phyloP scores from a whole-genome alignment of 805 yeast species.

The Pichia nanzhaoensis region DNA sequence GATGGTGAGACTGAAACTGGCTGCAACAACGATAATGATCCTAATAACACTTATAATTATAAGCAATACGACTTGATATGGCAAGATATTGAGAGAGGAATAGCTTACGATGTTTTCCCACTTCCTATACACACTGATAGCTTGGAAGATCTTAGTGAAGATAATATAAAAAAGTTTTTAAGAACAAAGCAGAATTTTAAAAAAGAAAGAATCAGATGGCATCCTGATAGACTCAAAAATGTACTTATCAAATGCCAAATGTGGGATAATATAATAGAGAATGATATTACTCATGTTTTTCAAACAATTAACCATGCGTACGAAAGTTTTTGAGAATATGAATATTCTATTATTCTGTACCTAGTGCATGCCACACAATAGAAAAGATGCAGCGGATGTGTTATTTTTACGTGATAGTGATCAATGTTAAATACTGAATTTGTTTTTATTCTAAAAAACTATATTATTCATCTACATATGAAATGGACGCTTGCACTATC shows the following conservation, averaged over 20 bases:
- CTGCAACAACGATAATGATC: too few species aligned
- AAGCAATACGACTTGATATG: constrained; percentile 25
- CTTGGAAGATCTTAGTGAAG: constrained; percentile 13
- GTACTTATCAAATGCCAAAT: constrained; percentile 12
- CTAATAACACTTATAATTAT: constrained; percentile 19
- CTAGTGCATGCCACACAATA: too few species aligned
- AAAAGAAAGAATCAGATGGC: constrained; percentile 58
- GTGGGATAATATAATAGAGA: constrained; percentile 1
- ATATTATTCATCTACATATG: too few species aligned
- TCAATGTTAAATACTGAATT: too few species aligned
- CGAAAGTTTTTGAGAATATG: constrained; percentile 15
- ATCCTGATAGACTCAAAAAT: constrained; percentile 54
- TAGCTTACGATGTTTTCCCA: constrained; percentile 9
- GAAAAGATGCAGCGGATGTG: too few species aligned
- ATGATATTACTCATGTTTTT: constrained; percentile 33
- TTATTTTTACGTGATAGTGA: too few species aligned
- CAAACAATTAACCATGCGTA: constrained; percentile 38
- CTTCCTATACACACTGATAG: constrained; percentile 18
- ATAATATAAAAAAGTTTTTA: constrained; percentile 16
- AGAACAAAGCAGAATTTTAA: constrained; percentile 25
- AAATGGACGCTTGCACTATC: too few species aligned
- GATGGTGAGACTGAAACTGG: constrained; percentile 7
- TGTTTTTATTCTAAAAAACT: too few species aligned
- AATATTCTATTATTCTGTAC: neutral
- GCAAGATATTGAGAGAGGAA: constrained; percentile 17